Percentiles rank a stretch among this genome's conserved stretches.
Evolutionary conservation across 2,329 filamentous ascomycete genomes (phyloP).

Genomic region (Amesomyces nigricolor): DNA sequence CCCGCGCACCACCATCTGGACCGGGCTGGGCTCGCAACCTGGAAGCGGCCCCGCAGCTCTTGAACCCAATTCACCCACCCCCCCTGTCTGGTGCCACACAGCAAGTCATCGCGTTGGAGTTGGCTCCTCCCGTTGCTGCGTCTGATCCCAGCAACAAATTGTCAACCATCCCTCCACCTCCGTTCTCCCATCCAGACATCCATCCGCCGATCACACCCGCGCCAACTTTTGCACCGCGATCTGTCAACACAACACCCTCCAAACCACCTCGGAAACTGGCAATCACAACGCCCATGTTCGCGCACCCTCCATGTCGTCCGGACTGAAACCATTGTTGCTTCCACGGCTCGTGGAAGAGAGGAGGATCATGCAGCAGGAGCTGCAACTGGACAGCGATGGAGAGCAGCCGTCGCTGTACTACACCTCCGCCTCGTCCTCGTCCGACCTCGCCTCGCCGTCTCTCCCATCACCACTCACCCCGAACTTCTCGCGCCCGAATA

Average conservation of each 20-base stretch:
- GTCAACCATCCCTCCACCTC: conserved; percentile 9
- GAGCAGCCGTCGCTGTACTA: conserved; percentile 39
- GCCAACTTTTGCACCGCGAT: background rate
- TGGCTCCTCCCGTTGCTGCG: conserved; percentile 8
- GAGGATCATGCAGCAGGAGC: conserved; percentile 35
- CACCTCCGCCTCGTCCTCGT: conserved; percentile 48
- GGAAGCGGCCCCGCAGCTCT: conserved; percentile 11
- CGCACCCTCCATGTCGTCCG: conserved; percentile 39
- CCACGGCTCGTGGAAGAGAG: conserved; percentile 50
- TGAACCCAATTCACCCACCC: conserved; percentile 17
- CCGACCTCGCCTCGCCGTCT: conserved; percentile 64
- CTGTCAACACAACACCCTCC: background rate
- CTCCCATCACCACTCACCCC: conserved; percentile 68
- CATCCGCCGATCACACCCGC: background rate
- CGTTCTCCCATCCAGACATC: background rate
- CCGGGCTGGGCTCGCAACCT: conserved; percentile 7
- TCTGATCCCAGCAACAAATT: conserved; percentile 22
- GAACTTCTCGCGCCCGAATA: conserved; percentile 56
- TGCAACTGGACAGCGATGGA: conserved; percentile 27
- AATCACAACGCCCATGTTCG: conserved; percentile 4
- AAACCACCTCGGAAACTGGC: background rate
- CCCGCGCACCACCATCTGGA: conserved; percentile 8
- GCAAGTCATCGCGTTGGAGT: conserved; percentile 8
- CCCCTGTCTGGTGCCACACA: conserved; percentile 14
- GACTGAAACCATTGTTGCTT: conserved; percentile 49